phyloP scores from a whole-genome alignment of 257 asterid genomes.

The Capsicum chinense region DNA sequence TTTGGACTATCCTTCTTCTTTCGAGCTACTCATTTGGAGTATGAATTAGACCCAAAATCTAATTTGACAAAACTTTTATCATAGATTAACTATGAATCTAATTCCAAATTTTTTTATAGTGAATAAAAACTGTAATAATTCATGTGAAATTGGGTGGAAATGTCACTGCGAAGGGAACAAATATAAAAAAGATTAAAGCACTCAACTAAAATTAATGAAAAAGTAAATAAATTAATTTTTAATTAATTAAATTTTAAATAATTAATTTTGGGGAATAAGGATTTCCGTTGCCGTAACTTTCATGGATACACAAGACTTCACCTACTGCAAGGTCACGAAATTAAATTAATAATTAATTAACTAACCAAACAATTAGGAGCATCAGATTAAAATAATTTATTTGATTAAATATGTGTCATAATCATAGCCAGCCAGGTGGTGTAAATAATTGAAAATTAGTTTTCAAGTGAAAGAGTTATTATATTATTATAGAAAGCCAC shows the following conservation, averaged over 20 bases:
- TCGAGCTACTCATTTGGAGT: too few species aligned
- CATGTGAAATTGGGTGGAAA: background rate
- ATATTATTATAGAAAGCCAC: constrained; percentile 21
- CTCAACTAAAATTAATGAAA: background rate
- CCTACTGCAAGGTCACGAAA: constrained; percentile 43
- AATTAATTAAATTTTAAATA: background rate
- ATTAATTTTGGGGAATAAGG: background rate
- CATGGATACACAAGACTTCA: constrained; percentile 42
- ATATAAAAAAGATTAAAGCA: background rate
- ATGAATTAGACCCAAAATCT: too few species aligned
- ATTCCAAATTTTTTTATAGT: background rate
- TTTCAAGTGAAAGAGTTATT: constrained; percentile 31
- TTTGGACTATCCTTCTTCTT: too few species aligned
- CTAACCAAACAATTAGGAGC: background rate
- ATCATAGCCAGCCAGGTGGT: constrained; percentile 52
- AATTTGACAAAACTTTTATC: too few species aligned
- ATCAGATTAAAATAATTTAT: background rate
- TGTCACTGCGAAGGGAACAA: background rate
- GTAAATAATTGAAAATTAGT: constrained; percentile 54
- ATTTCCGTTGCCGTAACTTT: constrained; percentile 58
- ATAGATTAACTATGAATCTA: too few species aligned
- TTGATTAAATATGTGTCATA: constrained; percentile 39
- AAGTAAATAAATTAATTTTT: background rate
- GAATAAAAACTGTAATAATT: background rate
- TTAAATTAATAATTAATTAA: constrained; percentile 24